Evolutionary conservation across 2,329 filamentous ascomycete genomes (phyloP), one percentile per base, ranked within the genome.

Genomic region (Alternaria solani): DNA sequence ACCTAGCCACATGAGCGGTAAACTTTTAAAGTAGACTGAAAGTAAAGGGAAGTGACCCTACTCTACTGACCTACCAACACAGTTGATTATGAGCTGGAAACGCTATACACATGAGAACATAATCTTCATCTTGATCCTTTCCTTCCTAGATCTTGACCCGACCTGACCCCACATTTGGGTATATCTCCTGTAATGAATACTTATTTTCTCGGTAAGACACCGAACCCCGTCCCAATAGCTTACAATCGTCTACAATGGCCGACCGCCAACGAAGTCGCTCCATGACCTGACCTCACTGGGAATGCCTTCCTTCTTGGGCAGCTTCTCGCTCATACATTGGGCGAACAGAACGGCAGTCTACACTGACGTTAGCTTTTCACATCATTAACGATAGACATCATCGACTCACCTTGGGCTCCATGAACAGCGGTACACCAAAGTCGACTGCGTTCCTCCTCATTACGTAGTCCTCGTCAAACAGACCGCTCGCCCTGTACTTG

Each of bases 371-470:
- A 75, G 70, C 55, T 61, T 58, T 34, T 64, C 11, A 32, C 2
- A 8, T 34, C 28, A 34, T 12, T 7, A 9, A 52, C 4, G 23
- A 16, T n/a, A 32, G 16, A 12, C 36, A 6, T 30, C 32, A 16
- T 51, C 57, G 67, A 79, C 88, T 83, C 84, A 96, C 93, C 90
- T 95, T 94, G 55, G 94, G 93, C 84, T 98, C 94, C 94, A 97
- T 97, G 81, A 99, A 98, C 57, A 99, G 85, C 49, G 95, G 95
- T 32, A 98, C 93, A 71, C 94, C 94, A 79, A 99, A 99, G 82
- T 99, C 95, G 57, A 99, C 95, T 28, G 95, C 95, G 77, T 99
- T 99, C 78, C 95, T 89, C 75, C 95, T 89, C 94, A 98, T 98
- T 58, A 99, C 93, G 75, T 99, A 99, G 84, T 99, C 94, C 75